Conservation (phyloP, 2,329 filamentous ascomycete genomes). For the Penicillium hordei region DNA sequence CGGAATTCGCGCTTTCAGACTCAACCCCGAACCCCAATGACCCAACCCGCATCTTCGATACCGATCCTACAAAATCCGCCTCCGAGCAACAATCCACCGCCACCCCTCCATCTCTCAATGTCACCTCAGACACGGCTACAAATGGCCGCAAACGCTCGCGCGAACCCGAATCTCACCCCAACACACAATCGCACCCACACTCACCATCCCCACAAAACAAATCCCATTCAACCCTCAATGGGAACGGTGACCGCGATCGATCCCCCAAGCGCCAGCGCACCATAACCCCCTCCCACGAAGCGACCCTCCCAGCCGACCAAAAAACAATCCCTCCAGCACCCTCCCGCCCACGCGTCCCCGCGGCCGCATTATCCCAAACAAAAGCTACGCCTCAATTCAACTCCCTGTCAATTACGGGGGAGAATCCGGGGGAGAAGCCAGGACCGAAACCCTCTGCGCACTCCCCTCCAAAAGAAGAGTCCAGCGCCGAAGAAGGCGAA, state of each 20-base stretch:
- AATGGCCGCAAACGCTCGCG: constrained; percentile 44
- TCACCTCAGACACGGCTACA: constrained; percentile 20
- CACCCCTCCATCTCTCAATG: constrained; percentile 32
- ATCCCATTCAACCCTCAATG: constrained; percentile 20
- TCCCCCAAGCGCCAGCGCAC: constrained; percentile 43
- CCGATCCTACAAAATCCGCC: constrained; percentile 34
- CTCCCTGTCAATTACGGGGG: background rate
- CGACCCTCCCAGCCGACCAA: constrained; percentile 5
- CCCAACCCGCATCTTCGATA: constrained; percentile 26
- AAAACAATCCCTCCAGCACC: constrained; percentile 8
- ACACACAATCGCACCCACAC: constrained; percentile 8
- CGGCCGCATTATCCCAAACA: constrained; percentile 9
- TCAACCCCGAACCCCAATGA: constrained; percentile 20
- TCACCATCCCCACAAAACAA: constrained; percentile 4
- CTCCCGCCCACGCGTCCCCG: constrained; percentile 22
- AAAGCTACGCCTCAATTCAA: background rate
- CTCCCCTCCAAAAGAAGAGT: constrained; percentile 6
- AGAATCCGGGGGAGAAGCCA: background rate
- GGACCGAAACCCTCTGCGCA: background rate
- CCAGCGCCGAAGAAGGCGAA: constrained; percentile 25
- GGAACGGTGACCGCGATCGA: constrained; percentile 27
- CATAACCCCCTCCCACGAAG: constrained; percentile 19
- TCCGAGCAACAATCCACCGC: constrained; percentile 40
- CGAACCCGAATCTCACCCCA: constrained; percentile 32
- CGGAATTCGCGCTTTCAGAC: constrained; percentile 25